These are phyloP conservation scores for Carallia pectinifolia DNA, from an alignment of 345 rosid genomes.

Conservation along the genomic window DNA sequence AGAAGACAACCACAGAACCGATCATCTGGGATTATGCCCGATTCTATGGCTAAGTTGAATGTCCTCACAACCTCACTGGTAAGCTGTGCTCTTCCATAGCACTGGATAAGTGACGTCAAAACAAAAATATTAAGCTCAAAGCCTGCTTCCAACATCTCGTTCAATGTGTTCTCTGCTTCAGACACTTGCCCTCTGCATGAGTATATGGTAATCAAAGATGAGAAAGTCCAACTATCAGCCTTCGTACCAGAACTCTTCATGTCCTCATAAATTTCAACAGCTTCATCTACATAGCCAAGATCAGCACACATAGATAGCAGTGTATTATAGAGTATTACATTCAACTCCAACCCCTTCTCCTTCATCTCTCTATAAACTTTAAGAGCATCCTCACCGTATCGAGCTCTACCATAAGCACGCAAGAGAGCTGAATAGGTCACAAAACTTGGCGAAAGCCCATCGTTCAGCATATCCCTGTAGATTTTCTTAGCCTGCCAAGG, in stretches of 20 bases:
- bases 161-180: conserved; percentile 72
- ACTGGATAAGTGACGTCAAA: conserved; percentile 86
- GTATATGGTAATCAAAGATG: conserved; percentile 74
- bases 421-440: conserved; percentile 66
- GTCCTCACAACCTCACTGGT: conserved; percentile 74
- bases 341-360: conserved; percentile 59
- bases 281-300: conserved; percentile 66
- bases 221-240: conserved; percentile 95
- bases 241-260: conserved; percentile 54
- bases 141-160: conserved; percentile 77
- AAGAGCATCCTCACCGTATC: conserved; percentile 78
- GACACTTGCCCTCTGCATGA: conserved; percentile 73
- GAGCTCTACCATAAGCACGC: conserved; percentile 78
- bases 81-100: conserved; percentile 81
- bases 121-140: conserved; percentile 78
- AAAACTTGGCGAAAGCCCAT: conserved; percentile 60
- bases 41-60: conserved; percentile 49
- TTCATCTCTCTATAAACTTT: conserved; percentile 71
- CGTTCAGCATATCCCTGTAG: conserved; percentile 61
- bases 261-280: conserved; percentile 63
- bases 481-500: conserved; percentile 86
- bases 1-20: conserved; percentile 83
- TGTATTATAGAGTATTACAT: conserved; percentile 69
- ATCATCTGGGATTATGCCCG: conserved; percentile 72
- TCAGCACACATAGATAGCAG: conserved; percentile 90